phyloP scores from a whole-genome alignment of 2,329 filamentous ascomycete species.

The Chaetomiaceae sp. region DNA sequence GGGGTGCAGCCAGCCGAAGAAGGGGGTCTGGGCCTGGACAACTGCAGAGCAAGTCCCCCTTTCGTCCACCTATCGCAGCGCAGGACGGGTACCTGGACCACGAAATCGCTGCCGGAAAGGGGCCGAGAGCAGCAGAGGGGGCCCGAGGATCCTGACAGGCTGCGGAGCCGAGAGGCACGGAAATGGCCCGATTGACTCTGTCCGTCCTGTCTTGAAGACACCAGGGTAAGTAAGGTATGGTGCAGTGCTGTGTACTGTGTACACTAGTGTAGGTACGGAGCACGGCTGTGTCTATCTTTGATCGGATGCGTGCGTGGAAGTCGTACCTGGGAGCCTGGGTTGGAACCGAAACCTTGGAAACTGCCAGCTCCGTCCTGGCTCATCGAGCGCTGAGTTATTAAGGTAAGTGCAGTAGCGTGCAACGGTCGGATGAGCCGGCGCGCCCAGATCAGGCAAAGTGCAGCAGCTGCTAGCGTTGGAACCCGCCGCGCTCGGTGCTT shows the following conservation, averaged over 20 bases:
- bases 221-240: too few relatives aligned
- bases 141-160: background rate
- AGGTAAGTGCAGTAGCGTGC: background rate
- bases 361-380: background rate
- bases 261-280: too few relatives aligned
- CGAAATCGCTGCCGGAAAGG: too few relatives aligned
- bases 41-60: constrained; percentile 4
- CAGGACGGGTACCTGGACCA: too few relatives aligned
- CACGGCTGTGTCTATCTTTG: too few relatives aligned
- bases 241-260: too few relatives aligned
- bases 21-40: background rate
- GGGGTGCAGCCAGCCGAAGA: constrained; percentile 6
- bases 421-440: constrained; percentile 19
- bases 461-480: background rate
- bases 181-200: constrained; percentile 6
- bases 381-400: background rate
- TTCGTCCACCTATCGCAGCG: too few relatives aligned
- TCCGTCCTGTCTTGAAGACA: background rate
- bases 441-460: constrained; percentile 18
- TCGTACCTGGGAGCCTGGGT: too few relatives aligned
- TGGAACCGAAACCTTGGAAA: background rate
- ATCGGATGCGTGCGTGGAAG: too few relatives aligned
- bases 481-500: constrained; percentile 13
- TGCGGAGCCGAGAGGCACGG: background rate
- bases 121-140: too few relatives aligned